phyloP scores from a whole-genome alignment of 2,329 filamentous ascomycete genomes.

The Fusarium cicatricum region DNA sequence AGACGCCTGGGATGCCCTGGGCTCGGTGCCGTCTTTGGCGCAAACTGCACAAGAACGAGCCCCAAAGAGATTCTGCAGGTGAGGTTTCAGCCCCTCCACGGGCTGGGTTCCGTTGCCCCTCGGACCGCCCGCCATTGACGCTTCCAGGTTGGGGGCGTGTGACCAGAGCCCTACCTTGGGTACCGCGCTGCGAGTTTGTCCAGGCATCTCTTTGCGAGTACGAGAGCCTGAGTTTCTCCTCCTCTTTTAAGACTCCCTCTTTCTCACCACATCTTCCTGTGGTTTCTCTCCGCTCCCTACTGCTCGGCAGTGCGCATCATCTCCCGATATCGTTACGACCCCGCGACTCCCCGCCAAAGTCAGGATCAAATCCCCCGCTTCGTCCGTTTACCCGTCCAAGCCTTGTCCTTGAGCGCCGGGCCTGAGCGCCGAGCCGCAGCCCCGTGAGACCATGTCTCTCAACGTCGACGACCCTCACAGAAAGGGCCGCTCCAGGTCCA shows the following conservation, averaged over 20 bases:
- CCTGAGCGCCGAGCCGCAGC: too few species aligned
- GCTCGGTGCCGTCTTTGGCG: neutral
- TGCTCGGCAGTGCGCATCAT: neutral
- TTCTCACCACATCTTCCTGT: neutral
- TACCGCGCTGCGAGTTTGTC: slow-evolving; percentile 10
- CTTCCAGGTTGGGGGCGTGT: slow-evolving; percentile 16
- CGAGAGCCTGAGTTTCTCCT: slow-evolving; percentile 1
- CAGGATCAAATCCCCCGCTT: slow-evolving; percentile 19
- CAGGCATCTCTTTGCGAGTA: slow-evolving; percentile 13
- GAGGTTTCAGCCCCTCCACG: slow-evolving; percentile 34
- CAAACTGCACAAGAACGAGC: slow-evolving; percentile 13
- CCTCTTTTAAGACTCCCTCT: slow-evolving; percentile 6
- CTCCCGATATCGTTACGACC: slow-evolving; percentile 1
- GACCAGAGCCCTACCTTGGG: slow-evolving; percentile 9
- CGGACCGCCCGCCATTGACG: slow-evolving; percentile 30
- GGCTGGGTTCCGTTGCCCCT: slow-evolving; percentile 7
- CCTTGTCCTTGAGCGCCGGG: slow-evolving; percentile 11
- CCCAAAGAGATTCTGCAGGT: slow-evolving; percentile 32
- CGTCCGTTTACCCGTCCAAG: slow-evolving; percentile 2
- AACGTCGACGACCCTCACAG: slow-evolving; percentile 55
- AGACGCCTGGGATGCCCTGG: slow-evolving; percentile 2
- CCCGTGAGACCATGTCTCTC: slow-evolving; percentile 60
- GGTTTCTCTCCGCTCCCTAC: neutral
- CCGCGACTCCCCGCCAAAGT: slow-evolving; percentile 17
- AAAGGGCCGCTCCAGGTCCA: slow-evolving; percentile 59